Evolutionary conservation across 371 early-diverging fungal genomes (phyloP), one percentile per base, ranked within the genome.

Genomic region (Actinomortierella wolfii): DNA sequence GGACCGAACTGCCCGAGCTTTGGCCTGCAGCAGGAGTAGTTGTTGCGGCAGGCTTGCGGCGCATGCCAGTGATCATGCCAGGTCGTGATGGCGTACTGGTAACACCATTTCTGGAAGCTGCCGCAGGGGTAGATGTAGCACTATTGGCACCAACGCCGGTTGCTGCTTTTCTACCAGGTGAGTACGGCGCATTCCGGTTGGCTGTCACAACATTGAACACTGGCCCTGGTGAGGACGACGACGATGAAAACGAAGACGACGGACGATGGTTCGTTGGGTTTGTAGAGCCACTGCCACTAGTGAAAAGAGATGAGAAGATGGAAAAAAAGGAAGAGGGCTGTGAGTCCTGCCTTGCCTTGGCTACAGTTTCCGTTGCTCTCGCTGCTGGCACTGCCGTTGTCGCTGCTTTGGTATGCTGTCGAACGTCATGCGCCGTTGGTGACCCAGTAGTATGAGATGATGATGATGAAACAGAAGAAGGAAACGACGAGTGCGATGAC

Each of bases 11-110:
- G n/a, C n/a, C n/a, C n/a, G n/a, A 61, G 13, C 34, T 45, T 23
- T 56, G 64, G 11, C 57, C 50, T 14, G 43, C 29, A 1, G 40
- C 1, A 46, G 45, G 25, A 29, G 39, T 40, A 7, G n/a, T n/a
- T n/a, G n/a, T n/a, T n/a, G n/a, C n/a, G 5, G 58, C 51, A 9
- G 67, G 66, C 53, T 55, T 57, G 28, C 44, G 61, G 13, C 73
- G 66, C 41, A 49, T 62, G 18, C 73, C 73, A 1, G 73, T 73
- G 25, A 73, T 66, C 63, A 52, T 62, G 25, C 73, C 73, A 20
- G 73, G 67, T 1, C 73, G 57, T 2, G n/a, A 5, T 1, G 69
- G 28, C 0, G 48, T 14, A 17, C 26, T 29, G 20, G 39, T 17
- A 6, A 34, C 48, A 23, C 62, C 54, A 11, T 18, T 21, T 2